Evolutionary conservation across 371 early-diverging fungal genomes (phyloP), one percentile per base, ranked within the genome.

Genomic region (Mortierella sp.): DNA sequence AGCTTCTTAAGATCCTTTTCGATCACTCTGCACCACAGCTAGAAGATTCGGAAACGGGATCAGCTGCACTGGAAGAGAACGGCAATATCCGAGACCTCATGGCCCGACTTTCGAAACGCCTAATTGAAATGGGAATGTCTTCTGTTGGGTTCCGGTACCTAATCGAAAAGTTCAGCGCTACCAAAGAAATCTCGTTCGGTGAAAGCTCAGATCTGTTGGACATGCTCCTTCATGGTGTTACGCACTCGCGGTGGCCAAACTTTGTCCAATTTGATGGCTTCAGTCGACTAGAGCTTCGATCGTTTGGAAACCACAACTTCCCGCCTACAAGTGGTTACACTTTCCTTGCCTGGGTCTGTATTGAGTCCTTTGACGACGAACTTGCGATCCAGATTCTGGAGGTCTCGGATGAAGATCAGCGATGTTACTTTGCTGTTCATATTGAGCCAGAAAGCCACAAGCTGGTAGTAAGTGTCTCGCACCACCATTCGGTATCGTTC

Each of bases 291-390:
- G 86, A 85, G 62, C 75, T 88, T 56, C 66, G 83, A 65, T 58
- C 72, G 37, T 12, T 67, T 66, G 48, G 67, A 44, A 56, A 74
- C n/a, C 71, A 84, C 66, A 50, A 68, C 43, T 91, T 92, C 50
- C 90, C 92, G 1, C 89, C 88, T 1, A 57, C 80, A 12, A 85
- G 66, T 19, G 92, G 91, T 9, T 92, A 92, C 64, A 91, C 91
- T 0, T 75, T 91, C 25, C 62, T 90, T 66, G 66, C 76, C 15
- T 94, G 94, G 94, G 68, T 92, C 16, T 87, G 89, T 46, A 86
- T 93, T 28, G 89, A 92, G 69, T 75, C 81, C 14, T 85, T 88
- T 57, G 91, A 91, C 57, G 81, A 83, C 3, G 53, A 68, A 1
- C 69, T 80, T 0, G 80, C 85, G 3, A 68, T 90, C 43, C 80